phyloP scores from a whole-genome alignment of 805 yeast species.

The Deakozyma indianensis region DNA sequence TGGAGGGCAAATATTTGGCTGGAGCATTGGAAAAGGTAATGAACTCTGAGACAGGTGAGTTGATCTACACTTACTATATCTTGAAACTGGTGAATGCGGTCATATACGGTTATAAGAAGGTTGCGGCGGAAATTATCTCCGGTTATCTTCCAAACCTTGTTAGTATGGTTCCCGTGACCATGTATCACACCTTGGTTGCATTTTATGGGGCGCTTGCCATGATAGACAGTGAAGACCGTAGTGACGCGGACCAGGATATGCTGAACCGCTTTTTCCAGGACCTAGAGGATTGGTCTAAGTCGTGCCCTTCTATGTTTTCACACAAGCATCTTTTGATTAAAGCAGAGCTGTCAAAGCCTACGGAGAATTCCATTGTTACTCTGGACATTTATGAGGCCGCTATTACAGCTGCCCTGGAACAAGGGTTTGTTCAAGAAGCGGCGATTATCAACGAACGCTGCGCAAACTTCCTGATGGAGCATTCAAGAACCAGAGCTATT shows the following conservation, averaged over 20 bases:
- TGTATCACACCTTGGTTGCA: constrained; percentile 12
- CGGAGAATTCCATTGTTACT: constrained; percentile 22
- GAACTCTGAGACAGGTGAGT: constrained; percentile 7
- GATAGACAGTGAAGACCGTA: constrained; percentile 14
- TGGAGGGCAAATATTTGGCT: constrained; percentile 12
- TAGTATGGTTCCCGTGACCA: constrained; percentile 11
- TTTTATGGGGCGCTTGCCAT: constrained; percentile 15
- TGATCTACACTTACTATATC: constrained; percentile 12
- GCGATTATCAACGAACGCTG: constrained; percentile 30
- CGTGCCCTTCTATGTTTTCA: constrained; percentile 26
- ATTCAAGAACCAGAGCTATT: constrained; percentile 25
- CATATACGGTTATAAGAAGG: constrained; percentile 10
- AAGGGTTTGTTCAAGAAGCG: constrained; percentile 23
- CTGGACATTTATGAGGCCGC: constrained; percentile 33
- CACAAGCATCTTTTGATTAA: constrained; percentile 24
- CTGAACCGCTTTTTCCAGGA: constrained; percentile 14
- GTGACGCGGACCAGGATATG: constrained; percentile 13
- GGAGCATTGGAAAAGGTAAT: constrained; percentile 5
- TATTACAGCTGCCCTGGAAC: constrained; percentile 24
- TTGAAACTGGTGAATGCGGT: constrained; percentile 12
- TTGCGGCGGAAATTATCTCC: constrained; percentile 12
- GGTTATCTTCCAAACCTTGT: constrained; percentile 10
- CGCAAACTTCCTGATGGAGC: constrained; percentile 17
- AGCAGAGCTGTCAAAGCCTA: constrained; percentile 20
- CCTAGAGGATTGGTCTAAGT: constrained; percentile 23